Base-by-base conservation (phyloP, 2,329 filamentous ascomycete species). In the Fusarium continuum region DNA sequence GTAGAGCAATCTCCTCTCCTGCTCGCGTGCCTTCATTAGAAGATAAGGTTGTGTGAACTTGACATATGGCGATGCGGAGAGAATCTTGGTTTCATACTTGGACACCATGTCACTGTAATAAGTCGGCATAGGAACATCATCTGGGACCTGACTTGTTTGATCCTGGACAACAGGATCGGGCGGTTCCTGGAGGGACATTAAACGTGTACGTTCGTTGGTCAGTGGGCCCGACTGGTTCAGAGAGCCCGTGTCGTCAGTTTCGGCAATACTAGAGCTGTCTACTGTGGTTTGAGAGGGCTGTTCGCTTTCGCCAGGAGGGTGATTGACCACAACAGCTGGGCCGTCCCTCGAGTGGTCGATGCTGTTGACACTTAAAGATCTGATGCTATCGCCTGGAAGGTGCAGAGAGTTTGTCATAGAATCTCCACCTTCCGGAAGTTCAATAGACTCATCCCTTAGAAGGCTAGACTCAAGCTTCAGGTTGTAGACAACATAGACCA, bases 401-500 rank as follows among this genome's bases (percentile, higher is more conserved):
- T 79, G 50, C 68, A 75, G 32, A 70, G 82, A 70, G 44, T 72
- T 80, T 73, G 77, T 72, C 59, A 77, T 62, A 2, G 76, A 78
- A 28, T 61, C 66, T 4, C 86, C 83, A 8, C 83, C 79, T 23
- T 85, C 83, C 2, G 93, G 93, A 19, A 96, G 89, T 61, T 93
- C 86, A 14, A 96, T 90, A 68, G 92, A 96, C 70, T 96, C 93
- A 74, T 99, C 95, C 47, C 92, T 86, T 85, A 99, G 91, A 39
- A 99, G 81, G 68, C 91, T 97, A 2, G 95, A 97, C 77, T 99
- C 95, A 13, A 99, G 83, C 73, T 96, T 97, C 48, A 99, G 82
- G 70, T 97, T 99, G 77, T 99, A 99, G 11, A 98, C 93, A 17
- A 99, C 96, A 69, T 98, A 99, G 31, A 96, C 91, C 94, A 99